A percentile compares a stretch with the other conserved stretches of the same genome.
Conservation (phyloP, 306 rosid genomes). For the Trichosanthes cucumerina region DNA sequence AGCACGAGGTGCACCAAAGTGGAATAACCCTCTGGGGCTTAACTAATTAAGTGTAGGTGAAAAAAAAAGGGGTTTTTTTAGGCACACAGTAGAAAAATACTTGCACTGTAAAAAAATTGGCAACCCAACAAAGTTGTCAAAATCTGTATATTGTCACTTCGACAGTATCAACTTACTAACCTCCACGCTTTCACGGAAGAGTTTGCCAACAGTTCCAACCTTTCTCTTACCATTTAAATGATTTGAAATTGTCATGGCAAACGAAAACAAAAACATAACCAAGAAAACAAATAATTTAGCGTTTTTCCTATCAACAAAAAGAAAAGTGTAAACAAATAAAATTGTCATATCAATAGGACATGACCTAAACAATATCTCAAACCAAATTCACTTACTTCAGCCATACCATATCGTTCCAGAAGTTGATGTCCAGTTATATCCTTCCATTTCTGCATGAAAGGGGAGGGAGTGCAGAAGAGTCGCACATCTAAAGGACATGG, state of each 20-base stretch:
- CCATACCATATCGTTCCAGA: constrained; percentile 95
- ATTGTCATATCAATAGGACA: background rate
- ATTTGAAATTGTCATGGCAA: constrained; percentile 92
- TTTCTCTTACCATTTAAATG: constrained; percentile 81
- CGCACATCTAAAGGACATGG: constrained; percentile 60
- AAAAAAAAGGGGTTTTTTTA: too few species aligned
- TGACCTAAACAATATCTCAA: constrained; percentile 6
- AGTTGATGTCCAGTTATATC: constrained; percentile 73
- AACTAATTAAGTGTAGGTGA: too few species aligned
- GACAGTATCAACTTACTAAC: constrained; percentile 28
- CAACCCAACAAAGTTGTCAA: background rate
- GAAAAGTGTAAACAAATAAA: background rate
- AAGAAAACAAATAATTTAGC: background rate
- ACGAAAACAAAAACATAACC: constrained; percentile 34
- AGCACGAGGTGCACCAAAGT: too few species aligned
- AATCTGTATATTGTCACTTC: too few species aligned
- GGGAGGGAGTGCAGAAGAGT: constrained; percentile 94
- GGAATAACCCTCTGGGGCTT: too few species aligned
- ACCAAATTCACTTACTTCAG: constrained; percentile 53
- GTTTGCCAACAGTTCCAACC: constrained; percentile 89
- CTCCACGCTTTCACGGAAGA: constrained; percentile 84
- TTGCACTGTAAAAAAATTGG: background rate
- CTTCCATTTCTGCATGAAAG: constrained; percentile 87
- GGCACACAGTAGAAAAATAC: background rate
- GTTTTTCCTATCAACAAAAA: background rate